Conservation (phyloP, 2,329 filamentous ascomycete genomes). For the Fusarium chuoi region DNA sequence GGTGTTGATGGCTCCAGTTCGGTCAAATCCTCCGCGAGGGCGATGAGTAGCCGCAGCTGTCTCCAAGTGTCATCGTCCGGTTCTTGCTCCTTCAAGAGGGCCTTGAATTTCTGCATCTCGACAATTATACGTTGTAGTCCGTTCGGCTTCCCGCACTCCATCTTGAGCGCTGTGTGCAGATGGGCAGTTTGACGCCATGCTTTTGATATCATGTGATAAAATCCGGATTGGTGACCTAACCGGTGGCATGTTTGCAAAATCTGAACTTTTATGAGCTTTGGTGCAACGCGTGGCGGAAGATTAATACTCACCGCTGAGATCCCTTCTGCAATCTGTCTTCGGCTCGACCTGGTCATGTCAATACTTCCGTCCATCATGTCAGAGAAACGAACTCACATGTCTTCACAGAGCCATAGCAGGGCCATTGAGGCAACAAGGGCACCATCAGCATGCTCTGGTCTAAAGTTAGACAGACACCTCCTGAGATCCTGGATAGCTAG, state of each 20-base stretch:
- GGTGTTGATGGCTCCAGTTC: slow-evolving; percentile 10
- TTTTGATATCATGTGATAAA: slow-evolving; percentile 13
- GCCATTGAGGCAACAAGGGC: slow-evolving; percentile 24
- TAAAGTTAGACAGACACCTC: slow-evolving; percentile 10
- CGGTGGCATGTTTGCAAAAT: slow-evolving; percentile 14
- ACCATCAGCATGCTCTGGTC: slow-evolving; percentile 13
- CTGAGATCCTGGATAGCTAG: slow-evolving; percentile 23
- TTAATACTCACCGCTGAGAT: slow-evolving; percentile 9
- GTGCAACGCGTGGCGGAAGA: rapidly evolving
- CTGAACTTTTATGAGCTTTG: neutral
- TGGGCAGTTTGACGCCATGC: slow-evolving; percentile 9
- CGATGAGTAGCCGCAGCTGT: slow-evolving; percentile 14
- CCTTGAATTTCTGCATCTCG: slow-evolving; percentile 21
- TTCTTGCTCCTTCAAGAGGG: slow-evolving; percentile 2
- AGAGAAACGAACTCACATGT: neutral
- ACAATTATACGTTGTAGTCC: neutral
- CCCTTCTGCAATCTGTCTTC: slow-evolving; percentile 15
- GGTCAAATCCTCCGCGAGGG: slow-evolving; percentile 4
- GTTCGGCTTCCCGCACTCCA: neutral
- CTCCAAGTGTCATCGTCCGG: neutral
- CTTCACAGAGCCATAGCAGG: slow-evolving; percentile 23
- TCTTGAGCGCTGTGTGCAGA: neutral
- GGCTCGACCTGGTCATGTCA: slow-evolving; percentile 9
- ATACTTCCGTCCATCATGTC: neutral
- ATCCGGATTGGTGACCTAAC: slow-evolving; percentile 2